Evolutionary conservation across 352 stramenopile genomes (phyloP).

Genomic region (Blastocystis sp.): DNA sequence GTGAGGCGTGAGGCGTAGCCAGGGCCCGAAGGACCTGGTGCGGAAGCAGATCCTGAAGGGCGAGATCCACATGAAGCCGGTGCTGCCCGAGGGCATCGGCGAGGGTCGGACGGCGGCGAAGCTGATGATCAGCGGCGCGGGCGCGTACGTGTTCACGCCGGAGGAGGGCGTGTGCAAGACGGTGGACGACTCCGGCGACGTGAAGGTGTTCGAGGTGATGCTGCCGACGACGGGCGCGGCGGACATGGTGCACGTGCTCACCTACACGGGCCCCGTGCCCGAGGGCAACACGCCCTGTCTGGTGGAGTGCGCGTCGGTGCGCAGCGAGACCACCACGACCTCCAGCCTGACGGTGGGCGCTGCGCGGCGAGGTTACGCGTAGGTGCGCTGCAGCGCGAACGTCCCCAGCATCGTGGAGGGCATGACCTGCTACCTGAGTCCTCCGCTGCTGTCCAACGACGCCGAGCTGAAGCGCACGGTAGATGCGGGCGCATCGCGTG

Average conservation of each 20-base stretch:
- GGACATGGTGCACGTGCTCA: neutral
- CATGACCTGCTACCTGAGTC: neutral
- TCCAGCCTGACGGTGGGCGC: no score
- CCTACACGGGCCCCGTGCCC: conserved; percentile 21
- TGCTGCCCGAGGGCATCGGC: neutral
- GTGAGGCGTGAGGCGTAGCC: neutral
- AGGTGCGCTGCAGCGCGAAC: neutral
- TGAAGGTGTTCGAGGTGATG: conserved; percentile 30
- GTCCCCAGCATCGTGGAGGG: neutral
- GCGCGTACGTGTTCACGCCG: conserved; percentile 31
- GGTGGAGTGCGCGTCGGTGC: neutral
- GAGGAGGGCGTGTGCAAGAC: neutral
- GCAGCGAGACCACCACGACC: neutral
- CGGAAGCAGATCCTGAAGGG: conserved; percentile 37
- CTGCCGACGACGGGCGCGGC: neutral
- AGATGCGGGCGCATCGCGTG: neutral
- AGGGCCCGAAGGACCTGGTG: conserved; percentile 1
- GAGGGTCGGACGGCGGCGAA: neutral
- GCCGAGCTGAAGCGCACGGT: conserved; percentile 4
- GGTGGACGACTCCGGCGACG: conserved; percentile 1
- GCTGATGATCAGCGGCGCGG: neutral
- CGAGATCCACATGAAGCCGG: conserved; percentile 3
- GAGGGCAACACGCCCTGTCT: neutral
- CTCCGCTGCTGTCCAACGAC: conserved; percentile 30
- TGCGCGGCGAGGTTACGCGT: neutral